These are phyloP conservation scores for Picochlorum sp. DNA, from an alignment of 139 green algal genomes.

Conservation along the genomic window DNA sequence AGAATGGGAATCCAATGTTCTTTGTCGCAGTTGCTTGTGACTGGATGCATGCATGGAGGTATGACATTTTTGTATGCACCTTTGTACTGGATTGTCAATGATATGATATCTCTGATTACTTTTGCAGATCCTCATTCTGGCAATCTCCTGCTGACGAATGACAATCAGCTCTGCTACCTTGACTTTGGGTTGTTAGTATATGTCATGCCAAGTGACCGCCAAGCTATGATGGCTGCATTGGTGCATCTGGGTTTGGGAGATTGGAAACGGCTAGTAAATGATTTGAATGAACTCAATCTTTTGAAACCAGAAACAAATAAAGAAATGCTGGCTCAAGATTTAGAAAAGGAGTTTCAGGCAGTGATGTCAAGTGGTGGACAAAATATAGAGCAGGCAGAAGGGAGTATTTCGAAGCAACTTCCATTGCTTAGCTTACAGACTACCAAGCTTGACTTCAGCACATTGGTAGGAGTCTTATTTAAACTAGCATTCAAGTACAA, in stretches of 20 bases:
- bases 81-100: constrained; percentile 11
- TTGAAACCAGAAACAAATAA: constrained; percentile 77
- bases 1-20: constrained; percentile 91
- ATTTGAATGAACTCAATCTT: constrained; percentile 89
- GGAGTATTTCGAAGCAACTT: constrained; percentile 5
- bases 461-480: constrained; percentile 86
- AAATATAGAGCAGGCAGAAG: too few relatives aligned
- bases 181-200: constrained; percentile 94
- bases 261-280: constrained; percentile 68
- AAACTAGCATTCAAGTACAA: constrained; percentile 85
- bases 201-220: constrained; percentile 29
- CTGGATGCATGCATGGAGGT: constrained; percentile 70
- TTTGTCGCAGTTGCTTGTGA: constrained; percentile 71
- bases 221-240: constrained; percentile 91
- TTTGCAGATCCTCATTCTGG: constrained; percentile 61
- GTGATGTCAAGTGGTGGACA: constrained; percentile 7
- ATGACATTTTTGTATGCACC: not conserved
- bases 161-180: constrained; percentile 79
- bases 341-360: constrained; percentile 23
- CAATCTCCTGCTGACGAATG: constrained; percentile 83
- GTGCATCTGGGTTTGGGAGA: constrained; percentile 91
- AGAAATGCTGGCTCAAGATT: constrained; percentile 60
- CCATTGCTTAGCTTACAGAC: constrained; percentile 27
- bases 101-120: constrained; percentile 32
- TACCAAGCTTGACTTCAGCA: constrained; percentile 86